These are phyloP conservation scores for Coniella vitis DNA, from an alignment of 2,329 filamentous ascomycete species.

Conservation along the genomic window DNA sequence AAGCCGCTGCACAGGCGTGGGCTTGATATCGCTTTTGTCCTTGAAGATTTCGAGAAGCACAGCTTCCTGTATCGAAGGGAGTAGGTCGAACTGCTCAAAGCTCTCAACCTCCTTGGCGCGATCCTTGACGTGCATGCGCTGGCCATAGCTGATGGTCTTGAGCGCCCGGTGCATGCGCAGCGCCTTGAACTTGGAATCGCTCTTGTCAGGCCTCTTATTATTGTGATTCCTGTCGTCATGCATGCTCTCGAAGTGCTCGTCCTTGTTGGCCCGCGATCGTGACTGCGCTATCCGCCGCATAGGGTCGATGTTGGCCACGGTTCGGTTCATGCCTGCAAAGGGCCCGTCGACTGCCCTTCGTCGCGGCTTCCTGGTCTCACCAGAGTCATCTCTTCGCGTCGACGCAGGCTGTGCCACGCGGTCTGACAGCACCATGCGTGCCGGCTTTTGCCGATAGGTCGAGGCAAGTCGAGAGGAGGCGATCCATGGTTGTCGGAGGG, in stretches of 20 bases:
- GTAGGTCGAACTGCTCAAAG: slow-evolving; percentile 74
- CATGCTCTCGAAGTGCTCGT: slow-evolving; percentile 8
- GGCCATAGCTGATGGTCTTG: slow-evolving; percentile 68
- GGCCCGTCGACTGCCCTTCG: slow-evolving; percentile 39
- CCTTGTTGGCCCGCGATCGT: slow-evolving; percentile 9
- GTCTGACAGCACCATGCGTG: slow-evolving; percentile 53
- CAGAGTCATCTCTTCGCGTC: slow-evolving; percentile 24
- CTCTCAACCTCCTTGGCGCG: slow-evolving; percentile 61
- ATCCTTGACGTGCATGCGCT: slow-evolving; percentile 45
- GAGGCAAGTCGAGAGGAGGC: slow-evolving; percentile 30
- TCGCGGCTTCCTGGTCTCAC: slow-evolving; percentile 28
- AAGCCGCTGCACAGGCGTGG: slow-evolving; percentile 83
- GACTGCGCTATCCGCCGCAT: slow-evolving; percentile 19
- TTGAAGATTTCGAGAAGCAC: slow-evolving; percentile 67
- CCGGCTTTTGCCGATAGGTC: slow-evolving; percentile 31
- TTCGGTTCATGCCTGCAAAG: slow-evolving; percentile 51
- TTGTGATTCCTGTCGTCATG: background rate
- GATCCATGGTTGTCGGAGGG: slow-evolving; percentile 25
- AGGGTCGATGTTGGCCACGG: slow-evolving; percentile 34
- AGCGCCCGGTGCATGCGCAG: slow-evolving; percentile 89
- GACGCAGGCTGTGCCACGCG: slow-evolving; percentile 38
- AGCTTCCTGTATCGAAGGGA: slow-evolving; percentile 65
- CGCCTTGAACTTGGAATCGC: slow-evolving; percentile 55
- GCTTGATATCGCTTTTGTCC: slow-evolving; percentile 66
- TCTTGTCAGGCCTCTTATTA: background rate